phyloP scores from a whole-genome alignment of 441 rosid species.

The Jatropha multifida region DNA sequence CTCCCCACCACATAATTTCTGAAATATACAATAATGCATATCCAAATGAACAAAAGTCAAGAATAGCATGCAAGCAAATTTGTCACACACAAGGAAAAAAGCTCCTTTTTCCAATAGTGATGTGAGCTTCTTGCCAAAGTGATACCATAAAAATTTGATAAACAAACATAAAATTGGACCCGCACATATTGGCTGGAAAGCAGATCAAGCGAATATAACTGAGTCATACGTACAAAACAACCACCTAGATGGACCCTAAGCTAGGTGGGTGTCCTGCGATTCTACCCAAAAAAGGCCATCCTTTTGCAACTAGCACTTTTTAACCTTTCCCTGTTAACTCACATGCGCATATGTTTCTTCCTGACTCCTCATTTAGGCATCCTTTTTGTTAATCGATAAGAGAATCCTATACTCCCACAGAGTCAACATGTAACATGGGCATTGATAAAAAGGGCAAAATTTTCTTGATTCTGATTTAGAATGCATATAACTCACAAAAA shows the following conservation, averaged over 20 bases:
- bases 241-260: constrained; percentile 17
- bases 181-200: constrained; percentile 54
- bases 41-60: constrained; percentile 11
- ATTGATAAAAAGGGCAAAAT: neutral
- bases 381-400: neutral
- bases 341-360: constrained; percentile 14
- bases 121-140: constrained; percentile 22
- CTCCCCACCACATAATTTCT: neutral
- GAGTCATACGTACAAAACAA: constrained; percentile 9
- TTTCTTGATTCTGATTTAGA: neutral
- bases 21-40: neutral
- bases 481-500: no score
- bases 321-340: constrained; percentile 8
- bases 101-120: constrained; percentile 16
- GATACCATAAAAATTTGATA: constrained; percentile 20
- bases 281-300: neutral
- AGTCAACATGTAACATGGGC: neutral
- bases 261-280: neutral
- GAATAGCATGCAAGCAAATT: constrained; percentile 13
- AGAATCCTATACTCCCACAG: neutral
- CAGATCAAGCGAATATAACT: constrained; percentile 31
- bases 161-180: constrained; percentile 21
- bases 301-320: neutral
- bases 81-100: neutral
- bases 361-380: neutral